Conservation (phyloP, 371 early-diverging fungal species). For the Mortierella sp. region DNA sequence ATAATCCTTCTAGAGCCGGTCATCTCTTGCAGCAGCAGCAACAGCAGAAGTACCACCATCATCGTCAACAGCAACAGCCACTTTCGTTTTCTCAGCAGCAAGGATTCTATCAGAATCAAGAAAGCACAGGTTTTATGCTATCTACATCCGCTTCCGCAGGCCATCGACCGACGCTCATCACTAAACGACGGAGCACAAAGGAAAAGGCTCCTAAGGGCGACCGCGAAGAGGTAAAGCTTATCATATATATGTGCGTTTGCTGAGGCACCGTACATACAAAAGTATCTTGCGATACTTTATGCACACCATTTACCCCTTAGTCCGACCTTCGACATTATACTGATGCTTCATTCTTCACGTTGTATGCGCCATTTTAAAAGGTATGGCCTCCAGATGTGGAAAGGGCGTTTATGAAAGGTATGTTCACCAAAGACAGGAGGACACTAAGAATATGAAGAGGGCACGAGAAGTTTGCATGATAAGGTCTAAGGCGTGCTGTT, state of each 20-base stretch:
- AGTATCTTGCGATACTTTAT: no score
- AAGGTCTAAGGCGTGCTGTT: no score
- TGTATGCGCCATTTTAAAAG: constrained; percentile 23
- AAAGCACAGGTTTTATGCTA: not conserved
- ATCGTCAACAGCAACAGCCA: not conserved
- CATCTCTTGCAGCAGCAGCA: not conserved
- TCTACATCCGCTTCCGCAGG: not conserved
- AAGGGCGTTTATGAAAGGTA: constrained; percentile 45
- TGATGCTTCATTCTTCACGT: not conserved
- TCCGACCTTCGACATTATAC: constrained; percentile 2
- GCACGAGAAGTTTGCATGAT: not conserved
- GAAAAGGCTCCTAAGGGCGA: constrained; percentile 44
- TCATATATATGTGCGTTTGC: no score
- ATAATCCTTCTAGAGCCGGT: not conserved
- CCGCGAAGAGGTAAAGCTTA: constrained; percentile 51
- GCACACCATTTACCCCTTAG: not conserved
- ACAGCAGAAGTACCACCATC: not conserved
- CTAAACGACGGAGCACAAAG: constrained; percentile 27
- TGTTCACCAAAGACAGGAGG: constrained; percentile 2
- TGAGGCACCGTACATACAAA: no score
- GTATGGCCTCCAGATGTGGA: constrained; percentile 51
- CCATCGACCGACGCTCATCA: not conserved
- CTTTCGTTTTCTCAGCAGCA: not conserved
- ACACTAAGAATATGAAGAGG: constrained; percentile 56
- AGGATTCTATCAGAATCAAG: not conserved